Conservation (phyloP, 305 asterid genomes). For the Lippia alba region DNA sequence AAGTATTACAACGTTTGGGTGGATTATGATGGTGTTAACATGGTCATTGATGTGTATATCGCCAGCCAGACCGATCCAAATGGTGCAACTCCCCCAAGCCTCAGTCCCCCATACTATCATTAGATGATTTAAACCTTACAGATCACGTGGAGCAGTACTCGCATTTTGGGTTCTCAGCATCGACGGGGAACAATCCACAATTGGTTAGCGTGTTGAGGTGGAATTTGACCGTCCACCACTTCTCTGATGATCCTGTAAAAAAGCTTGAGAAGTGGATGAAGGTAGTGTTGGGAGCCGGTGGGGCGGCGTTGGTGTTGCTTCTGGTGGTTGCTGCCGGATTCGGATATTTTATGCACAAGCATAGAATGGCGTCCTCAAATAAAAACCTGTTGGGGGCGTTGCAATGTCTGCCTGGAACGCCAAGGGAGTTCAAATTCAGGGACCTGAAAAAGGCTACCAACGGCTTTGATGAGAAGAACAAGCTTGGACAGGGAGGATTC, state of each 20-base stretch:
- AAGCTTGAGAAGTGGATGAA: constrained; percentile 13
- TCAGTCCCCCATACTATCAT: constrained; percentile 45
- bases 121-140: constrained; percentile 47
- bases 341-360: constrained; percentile 44
- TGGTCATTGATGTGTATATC: constrained; percentile 55
- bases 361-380: constrained; percentile 39
- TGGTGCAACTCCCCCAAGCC: constrained; percentile 74
- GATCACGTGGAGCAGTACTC: constrained; percentile 53
- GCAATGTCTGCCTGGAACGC: constrained; percentile 79
- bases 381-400: constrained; percentile 65
- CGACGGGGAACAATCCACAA: constrained; percentile 63
- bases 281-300: constrained; percentile 56
- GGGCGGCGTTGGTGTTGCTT: constrained; percentile 50
- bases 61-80: constrained; percentile 30
- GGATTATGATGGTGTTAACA: constrained; percentile 63
- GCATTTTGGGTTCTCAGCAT: constrained; percentile 86
- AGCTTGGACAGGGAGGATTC: constrained; percentile 93
- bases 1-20: constrained; percentile 78
- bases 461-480: constrained; percentile 68
- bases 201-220: constrained; percentile 80
- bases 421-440: constrained; percentile 70
- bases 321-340: constrained; percentile 43
- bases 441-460: constrained; percentile 83
- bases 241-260: constrained; percentile 45
- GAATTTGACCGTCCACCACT: constrained; percentile 69